These are phyloP conservation scores for Purpureocillium takamizusanense DNA, from an alignment of 2,329 filamentous ascomycete genomes.

Conservation along the genomic window DNA sequence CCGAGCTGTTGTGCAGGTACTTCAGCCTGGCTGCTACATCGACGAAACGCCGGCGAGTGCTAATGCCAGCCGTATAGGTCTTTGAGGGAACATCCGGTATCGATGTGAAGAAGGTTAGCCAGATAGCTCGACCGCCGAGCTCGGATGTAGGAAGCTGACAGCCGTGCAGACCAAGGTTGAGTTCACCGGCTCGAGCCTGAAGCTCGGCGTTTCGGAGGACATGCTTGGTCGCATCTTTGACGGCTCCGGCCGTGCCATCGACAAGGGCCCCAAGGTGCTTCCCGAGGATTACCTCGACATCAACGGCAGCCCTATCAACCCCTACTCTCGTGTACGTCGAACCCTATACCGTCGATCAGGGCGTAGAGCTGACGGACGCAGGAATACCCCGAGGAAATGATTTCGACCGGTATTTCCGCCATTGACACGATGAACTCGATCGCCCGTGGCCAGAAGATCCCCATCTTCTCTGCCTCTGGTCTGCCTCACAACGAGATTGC, in stretches of 20 bases:
- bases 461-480: constrained; percentile 97
- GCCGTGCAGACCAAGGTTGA: constrained; percentile 77
- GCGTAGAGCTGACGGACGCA: constrained; percentile 25
- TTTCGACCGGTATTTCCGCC: constrained; percentile 96
- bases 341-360: background rate
- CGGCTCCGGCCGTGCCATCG: constrained; percentile 93
- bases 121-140: background rate
- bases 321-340: constrained; percentile 72
- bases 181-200: constrained; percentile 93
- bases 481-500: constrained; percentile 99
- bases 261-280: constrained; percentile 96
- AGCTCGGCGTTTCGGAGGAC: constrained; percentile 97
- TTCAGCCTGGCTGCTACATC: constrained; percentile 8
- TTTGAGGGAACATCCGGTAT: constrained; percentile 96
- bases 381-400: constrained; percentile 99
- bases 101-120: constrained; percentile 90
- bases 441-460: constrained; percentile 98
- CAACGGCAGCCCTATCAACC: constrained; percentile 98
- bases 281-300: constrained; percentile 98
- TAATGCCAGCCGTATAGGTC: constrained; percentile 48
- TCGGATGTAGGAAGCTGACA: constrained; percentile 14
- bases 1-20: constrained; percentile 89
- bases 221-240: constrained; percentile 99
- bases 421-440: constrained; percentile 99
- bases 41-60: constrained; percentile 5